These are phyloP conservation scores for Stagonosporopsis vannaccii DNA, from an alignment of 2,329 filamentous ascomycete genomes.

Conservation along the genomic window DNA sequence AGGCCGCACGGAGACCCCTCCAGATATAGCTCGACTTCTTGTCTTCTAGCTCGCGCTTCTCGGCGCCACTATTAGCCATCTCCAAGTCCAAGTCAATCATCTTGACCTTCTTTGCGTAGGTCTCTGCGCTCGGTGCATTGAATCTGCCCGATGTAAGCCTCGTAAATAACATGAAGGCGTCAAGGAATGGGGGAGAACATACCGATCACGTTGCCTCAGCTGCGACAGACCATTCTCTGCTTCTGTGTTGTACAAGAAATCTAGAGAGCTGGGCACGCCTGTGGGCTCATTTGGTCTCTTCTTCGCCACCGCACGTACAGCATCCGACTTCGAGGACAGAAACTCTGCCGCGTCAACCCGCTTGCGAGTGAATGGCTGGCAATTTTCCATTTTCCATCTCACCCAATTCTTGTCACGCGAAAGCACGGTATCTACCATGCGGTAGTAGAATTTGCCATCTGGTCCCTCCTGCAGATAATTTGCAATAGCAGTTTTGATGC, in stretches of 20 bases:
- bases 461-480: slow-evolving; percentile 80
- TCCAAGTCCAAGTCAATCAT: slow-evolving; percentile 86
- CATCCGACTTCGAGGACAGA: slow-evolving; percentile 70
- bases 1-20: slow-evolving; percentile 84
- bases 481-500: slow-evolving; percentile 80
- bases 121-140: slow-evolving; percentile 71
- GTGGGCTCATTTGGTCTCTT: slow-evolving; percentile 69
- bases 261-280: slow-evolving; percentile 42
- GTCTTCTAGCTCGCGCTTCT: slow-evolving; percentile 67
- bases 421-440: slow-evolving; percentile 96
- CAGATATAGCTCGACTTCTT: slow-evolving; percentile 88
- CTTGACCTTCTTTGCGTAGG: slow-evolving; percentile 76
- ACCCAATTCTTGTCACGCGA: slow-evolving; percentile 99
- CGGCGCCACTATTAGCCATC: slow-evolving; percentile 72
- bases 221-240: slow-evolving; percentile 69
- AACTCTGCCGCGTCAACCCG: slow-evolving; percentile 74
- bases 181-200: slow-evolving; percentile 35
- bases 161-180: background rate
- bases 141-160: slow-evolving; percentile 61
- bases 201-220: slow-evolving; percentile 69
- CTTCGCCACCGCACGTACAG: slow-evolving; percentile 71
- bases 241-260: slow-evolving; percentile 76
- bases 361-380: slow-evolving; percentile 81
- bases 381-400: slow-evolving; percentile 95
- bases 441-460: slow-evolving; percentile 91